phyloP scores from a whole-genome alignment of 306 rosid species.

The Biancaea sappan region DNA sequence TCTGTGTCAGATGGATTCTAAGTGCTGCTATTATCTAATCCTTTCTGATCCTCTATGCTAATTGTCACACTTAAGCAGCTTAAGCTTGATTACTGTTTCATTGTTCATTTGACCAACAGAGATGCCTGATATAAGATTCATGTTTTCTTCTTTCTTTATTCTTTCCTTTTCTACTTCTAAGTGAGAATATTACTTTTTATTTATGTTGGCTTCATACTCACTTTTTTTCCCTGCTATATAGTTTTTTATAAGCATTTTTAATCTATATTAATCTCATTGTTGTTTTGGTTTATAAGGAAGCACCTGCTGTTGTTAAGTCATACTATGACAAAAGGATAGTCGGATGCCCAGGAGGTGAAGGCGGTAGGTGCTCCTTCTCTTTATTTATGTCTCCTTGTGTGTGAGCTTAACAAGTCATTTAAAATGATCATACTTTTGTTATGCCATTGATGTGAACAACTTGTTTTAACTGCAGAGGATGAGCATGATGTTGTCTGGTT shows the following conservation, averaged over 20 bases:
- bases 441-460: slow-evolving; percentile 22
- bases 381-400: not conserved
- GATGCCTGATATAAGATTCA: slow-evolving; percentile 15
- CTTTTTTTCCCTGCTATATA: slow-evolving; percentile 1
- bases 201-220: slow-evolving; percentile 7
- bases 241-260: slow-evolving; percentile 3
- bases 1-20: slow-evolving; percentile 9
- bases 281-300: slow-evolving; percentile 62
- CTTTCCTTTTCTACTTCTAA: not conserved
- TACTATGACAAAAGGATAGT: slow-evolving; percentile 80
- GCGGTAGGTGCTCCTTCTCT: slow-evolving; percentile 58
- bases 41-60: slow-evolving; percentile 16
- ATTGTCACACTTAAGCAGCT: slow-evolving; percentile 1
- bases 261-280: slow-evolving; percentile 6
- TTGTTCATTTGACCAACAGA: slow-evolving; percentile 3
- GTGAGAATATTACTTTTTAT: not conserved
- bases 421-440: slow-evolving; percentile 20
- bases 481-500: slow-evolving; percentile 99
- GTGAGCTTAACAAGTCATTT: slow-evolving; percentile 6
- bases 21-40: not conserved
- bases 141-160: slow-evolving; percentile 20
- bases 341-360: slow-evolving; percentile 99
- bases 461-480: slow-evolving; percentile 69
- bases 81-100: slow-evolving; percentile 15
- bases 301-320: slow-evolving; percentile 85